A percentile compares a stretch with the other conserved stretches of the same genome.
These are phyloP conservation scores for Nemania sp. DNA, from an alignment of 2,329 filamentous ascomycete species.

Conservation along the genomic window DNA sequence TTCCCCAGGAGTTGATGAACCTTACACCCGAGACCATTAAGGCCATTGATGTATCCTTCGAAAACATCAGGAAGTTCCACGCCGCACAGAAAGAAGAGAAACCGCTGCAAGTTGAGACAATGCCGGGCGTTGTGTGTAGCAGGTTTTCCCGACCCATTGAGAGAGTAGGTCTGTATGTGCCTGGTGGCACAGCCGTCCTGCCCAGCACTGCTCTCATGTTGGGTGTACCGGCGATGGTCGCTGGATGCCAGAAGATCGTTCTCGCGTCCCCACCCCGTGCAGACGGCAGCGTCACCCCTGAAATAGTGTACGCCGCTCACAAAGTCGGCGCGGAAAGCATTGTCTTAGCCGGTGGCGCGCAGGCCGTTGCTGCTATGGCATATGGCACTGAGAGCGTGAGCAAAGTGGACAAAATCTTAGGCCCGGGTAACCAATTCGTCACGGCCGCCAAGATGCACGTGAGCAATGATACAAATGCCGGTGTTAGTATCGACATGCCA, in stretches of 20 bases:
- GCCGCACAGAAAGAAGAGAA: slow-evolving; percentile 85
- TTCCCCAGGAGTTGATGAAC: slow-evolving; percentile 82
- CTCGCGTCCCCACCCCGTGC: slow-evolving; percentile 87
- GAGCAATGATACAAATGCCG: slow-evolving; percentile 93
- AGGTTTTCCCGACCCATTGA: slow-evolving; percentile 93
- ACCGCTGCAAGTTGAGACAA: slow-evolving; percentile 86
- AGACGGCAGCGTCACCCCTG: slow-evolving; percentile 89
- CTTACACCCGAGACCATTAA: slow-evolving; percentile 80
- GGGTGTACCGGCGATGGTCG: slow-evolving; percentile 95
- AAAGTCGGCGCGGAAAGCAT: slow-evolving; percentile 96
- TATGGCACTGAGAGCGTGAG: slow-evolving; percentile 93
- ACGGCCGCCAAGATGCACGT: slow-evolving; percentile 99
- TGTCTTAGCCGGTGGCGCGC: slow-evolving; percentile 90
- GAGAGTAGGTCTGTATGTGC: slow-evolving; percentile 93
- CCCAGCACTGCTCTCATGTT: slow-evolving; percentile 98
- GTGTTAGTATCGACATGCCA: slow-evolving; percentile 97
- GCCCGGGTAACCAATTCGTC: slow-evolving; percentile 97
- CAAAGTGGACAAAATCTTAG: slow-evolving; percentile 98
- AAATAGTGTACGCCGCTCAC: slow-evolving; percentile 96
- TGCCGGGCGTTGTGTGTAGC: slow-evolving; percentile 95
- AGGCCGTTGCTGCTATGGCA: slow-evolving; percentile 94
- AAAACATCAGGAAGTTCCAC: slow-evolving; percentile 95
- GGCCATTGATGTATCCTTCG: slow-evolving; percentile 91
- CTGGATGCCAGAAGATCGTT: slow-evolving; percentile 93
- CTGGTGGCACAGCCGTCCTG: slow-evolving; percentile 94